Evolutionary conservation across 768 basidiomycete genomes (phyloP).

Genomic region (Suillus paluster): DNA sequence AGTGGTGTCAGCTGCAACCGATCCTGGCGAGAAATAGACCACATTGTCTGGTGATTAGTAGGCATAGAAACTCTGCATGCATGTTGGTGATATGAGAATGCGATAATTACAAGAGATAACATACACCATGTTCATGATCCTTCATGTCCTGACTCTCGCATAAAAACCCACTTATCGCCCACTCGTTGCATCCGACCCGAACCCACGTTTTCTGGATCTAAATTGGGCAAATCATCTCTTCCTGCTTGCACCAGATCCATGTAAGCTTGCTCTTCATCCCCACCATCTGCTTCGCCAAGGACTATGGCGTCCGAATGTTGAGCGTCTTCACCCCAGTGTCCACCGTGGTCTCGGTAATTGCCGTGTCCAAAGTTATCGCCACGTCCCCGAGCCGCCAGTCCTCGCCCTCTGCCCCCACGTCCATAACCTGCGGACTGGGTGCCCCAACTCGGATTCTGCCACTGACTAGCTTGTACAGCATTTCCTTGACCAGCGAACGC

Average conservation of each 20-base stretch:
- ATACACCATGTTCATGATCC: slow-evolving; percentile 26
- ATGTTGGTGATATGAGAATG: neutral
- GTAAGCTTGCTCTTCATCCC: slow-evolving; percentile 6
- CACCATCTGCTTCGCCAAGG: slow-evolving; percentile 50
- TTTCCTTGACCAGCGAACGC: slow-evolving; percentile 22
- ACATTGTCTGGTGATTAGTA: neutral
- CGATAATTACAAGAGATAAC: slow-evolving; percentile 7
- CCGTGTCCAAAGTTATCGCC: slow-evolving; percentile 42
- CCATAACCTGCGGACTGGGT: slow-evolving; percentile 40
- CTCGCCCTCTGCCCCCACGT: slow-evolving; percentile 44
- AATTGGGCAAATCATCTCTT: slow-evolving; percentile 1
- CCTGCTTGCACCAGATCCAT: slow-evolving; percentile 6
- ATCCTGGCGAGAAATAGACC: neutral
- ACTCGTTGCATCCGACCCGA: slow-evolving; percentile 67
- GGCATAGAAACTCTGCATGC: slow-evolving; percentile 5
- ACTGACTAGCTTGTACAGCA: slow-evolving; percentile 25
- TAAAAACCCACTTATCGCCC: slow-evolving; percentile 76
- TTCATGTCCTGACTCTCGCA: slow-evolving; percentile 43
- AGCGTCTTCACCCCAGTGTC: slow-evolving; percentile 35
- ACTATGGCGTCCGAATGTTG: slow-evolving; percentile 61
- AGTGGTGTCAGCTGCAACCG: neutral
- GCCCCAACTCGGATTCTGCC: slow-evolving; percentile 25
- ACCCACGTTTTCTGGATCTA: slow-evolving; percentile 21
- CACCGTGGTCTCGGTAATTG: slow-evolving; percentile 49
- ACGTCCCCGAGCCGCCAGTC: slow-evolving; percentile 36